A percentile compares a stretch with the other conserved stretches of the same genome.
Evolutionary conservation across 352 stramenopile genomes (phyloP).

Genomic region (Phytopythium helicoides): DNA sequence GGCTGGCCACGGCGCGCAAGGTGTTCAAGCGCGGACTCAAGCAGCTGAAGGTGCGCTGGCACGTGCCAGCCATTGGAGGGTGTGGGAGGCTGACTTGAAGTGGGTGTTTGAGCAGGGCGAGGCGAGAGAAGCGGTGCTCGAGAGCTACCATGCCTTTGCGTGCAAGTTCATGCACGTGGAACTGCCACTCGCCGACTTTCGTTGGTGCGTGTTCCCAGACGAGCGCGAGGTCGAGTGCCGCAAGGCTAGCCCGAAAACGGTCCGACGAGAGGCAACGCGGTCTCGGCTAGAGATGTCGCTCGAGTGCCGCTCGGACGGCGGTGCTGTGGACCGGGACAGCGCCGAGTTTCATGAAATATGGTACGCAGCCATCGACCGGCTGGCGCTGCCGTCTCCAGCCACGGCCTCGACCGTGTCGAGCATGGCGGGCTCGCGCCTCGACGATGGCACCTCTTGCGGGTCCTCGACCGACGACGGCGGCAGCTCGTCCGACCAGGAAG

Average conservation of each 20-base stretch:
- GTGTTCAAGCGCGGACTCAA: conserved; percentile 5
- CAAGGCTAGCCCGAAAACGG: neutral
- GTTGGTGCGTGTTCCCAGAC: neutral
- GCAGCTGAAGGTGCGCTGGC: neutral
- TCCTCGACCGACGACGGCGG: neutral
- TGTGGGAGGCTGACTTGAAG: neutral
- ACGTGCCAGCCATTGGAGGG: neutral
- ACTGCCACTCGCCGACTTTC: conserved; percentile 1
- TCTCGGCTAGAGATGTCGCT: neutral
- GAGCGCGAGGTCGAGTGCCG: neutral
- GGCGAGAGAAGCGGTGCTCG: neutral
- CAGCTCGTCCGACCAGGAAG: neutral
- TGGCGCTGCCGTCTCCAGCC: neutral
- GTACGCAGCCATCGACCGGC: conserved; percentile 1
- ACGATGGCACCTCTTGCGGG: neutral
- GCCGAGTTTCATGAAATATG: neutral
- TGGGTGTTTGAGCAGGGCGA: neutral
- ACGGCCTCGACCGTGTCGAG: conserved; percentile 1
- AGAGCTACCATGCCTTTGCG: conserved; percentile 2
- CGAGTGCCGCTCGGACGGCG: no score
- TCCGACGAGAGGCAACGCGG: no score
- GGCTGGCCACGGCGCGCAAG: conserved; percentile 1
- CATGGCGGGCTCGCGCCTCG: neutral
- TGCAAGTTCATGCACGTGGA: neutral
- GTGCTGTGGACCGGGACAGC: neutral